phyloP scores from a whole-genome alignment of 164 flowering plant species.

The Umbellularia californica region DNA sequence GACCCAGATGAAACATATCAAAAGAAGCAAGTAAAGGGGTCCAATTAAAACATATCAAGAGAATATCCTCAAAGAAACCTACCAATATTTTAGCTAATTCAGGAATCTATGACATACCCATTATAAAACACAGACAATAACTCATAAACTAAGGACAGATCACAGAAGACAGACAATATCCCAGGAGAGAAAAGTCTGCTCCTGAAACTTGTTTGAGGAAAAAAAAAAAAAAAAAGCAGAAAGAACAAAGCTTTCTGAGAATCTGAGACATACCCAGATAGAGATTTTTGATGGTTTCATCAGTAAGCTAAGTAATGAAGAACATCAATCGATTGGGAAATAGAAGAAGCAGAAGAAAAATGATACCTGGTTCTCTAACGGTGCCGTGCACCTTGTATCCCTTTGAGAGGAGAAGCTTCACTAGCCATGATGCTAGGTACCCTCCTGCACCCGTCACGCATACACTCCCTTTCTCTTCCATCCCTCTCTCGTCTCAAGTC shows the following conservation, averaged over 20 bases:
- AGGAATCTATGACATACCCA: not conserved
- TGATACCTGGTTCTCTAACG: conserved; percentile 11
- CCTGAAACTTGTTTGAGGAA: not conserved
- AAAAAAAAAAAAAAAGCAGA: too few species aligned
- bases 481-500: too few species aligned
- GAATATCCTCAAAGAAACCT: not conserved
- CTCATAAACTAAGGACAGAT: too few species aligned
- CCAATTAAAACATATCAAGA: not conserved
- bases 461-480: too few species aligned
- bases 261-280: not conserved
- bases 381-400: not conserved
- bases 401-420: too few species aligned
- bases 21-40: not conserved
- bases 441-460: too few species aligned
- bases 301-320: too few species aligned
- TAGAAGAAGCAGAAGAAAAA: not conserved
- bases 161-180: not conserved
- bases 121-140: not conserved
- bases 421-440: too few species aligned
- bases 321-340: not conserved
- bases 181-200: not conserved
- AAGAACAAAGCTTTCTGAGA: not conserved
- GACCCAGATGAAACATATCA: not conserved
- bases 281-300: not conserved
- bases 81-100: not conserved